Percentiles rank a stretch among this genome's conserved stretches.
These are phyloP conservation scores for Leucocoprinus sp. DNA, from an alignment of 768 basidiomycete genomes.

Conservation along the genomic window DNA sequence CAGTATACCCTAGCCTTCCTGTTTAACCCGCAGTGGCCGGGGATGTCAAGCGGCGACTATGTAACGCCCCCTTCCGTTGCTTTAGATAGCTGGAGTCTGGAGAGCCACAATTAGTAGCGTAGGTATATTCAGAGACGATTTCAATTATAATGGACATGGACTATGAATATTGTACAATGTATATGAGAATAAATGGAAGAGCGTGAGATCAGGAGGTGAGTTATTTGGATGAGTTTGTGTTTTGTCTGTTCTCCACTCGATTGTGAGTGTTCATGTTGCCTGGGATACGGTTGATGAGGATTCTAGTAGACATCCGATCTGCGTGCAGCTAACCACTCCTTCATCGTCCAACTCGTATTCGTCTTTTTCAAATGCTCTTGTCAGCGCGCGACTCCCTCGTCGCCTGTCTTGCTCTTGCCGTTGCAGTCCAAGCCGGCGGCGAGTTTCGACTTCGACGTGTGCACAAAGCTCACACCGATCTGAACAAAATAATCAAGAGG, in stretches of 20 bases:
- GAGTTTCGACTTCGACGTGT: slow-evolving; percentile 29
- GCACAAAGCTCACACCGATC: slow-evolving; percentile 47
- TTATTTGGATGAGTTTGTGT: background rate
- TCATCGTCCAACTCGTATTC: slow-evolving; percentile 7
- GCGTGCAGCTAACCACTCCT: slow-evolving; percentile 34
- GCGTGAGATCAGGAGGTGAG: background rate
- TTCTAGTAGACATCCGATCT: slow-evolving; percentile 36
- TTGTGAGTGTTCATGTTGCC: slow-evolving; percentile 3
- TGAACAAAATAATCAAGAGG: slow-evolving; percentile 56
- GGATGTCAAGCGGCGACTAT: slow-evolving; percentile 47
- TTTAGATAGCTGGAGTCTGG: slow-evolving; percentile 67
- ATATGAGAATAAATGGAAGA: no score
- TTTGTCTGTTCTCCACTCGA: background rate
- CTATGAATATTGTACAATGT: no score
- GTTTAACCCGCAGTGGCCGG: slow-evolving; percentile 91
- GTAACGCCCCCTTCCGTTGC: slow-evolving; percentile 66
- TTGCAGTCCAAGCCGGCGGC: slow-evolving; percentile 39
- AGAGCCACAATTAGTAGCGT: slow-evolving; percentile 55
- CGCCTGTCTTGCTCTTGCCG: slow-evolving; percentile 47
- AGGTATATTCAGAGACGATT: slow-evolving; percentile 4
- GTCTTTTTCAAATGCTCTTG: slow-evolving; percentile 1
- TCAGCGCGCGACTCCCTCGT: slow-evolving; percentile 40
- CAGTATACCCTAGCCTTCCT: slow-evolving; percentile 73
- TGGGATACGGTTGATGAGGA: slow-evolving; percentile 5
- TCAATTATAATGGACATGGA: no score